Conservation (phyloP, 176 grass and related monocot species). For the Aegilops longissima region DNA sequence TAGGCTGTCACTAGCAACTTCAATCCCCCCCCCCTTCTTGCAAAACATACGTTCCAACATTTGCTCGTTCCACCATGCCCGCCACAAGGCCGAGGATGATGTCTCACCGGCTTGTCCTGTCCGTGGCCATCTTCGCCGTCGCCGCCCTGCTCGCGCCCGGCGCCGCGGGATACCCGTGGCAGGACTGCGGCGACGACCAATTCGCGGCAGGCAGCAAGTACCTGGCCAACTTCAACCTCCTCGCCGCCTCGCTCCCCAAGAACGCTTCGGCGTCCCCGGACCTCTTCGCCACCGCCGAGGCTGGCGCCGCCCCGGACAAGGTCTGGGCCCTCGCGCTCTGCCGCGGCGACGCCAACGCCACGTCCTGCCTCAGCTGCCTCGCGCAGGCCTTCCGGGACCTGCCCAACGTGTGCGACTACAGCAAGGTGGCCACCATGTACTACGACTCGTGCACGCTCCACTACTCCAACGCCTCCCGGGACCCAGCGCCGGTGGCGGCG, state of each 20-base stretch:
- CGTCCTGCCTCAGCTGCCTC: constrained; percentile 7
- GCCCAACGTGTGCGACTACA: background rate
- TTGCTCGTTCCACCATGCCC: no score
- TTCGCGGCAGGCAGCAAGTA: constrained; percentile 40
- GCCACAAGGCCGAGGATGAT: no score
- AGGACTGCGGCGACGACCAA: background rate
- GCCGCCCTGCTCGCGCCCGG: background rate
- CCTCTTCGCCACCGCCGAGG: constrained; percentile 22
- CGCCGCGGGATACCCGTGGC: background rate
- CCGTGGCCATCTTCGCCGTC: no score
- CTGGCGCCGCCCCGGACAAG: constrained; percentile 8
- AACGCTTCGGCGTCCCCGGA: constrained; percentile 13
- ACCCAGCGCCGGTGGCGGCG: no score
- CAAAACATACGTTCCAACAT: no score
- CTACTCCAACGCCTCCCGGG: constrained; percentile 10
- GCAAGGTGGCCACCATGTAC: constrained; percentile 5
- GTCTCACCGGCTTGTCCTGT: no score
- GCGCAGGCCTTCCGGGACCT: constrained; percentile 7
- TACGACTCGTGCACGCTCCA: constrained; percentile 25
- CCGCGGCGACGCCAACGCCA: constrained; percentile 39
- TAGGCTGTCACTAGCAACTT: no score
- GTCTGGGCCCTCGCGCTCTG: constrained; percentile 50
- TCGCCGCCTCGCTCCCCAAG: constrained; percentile 12
- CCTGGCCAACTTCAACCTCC: constrained; percentile 25
- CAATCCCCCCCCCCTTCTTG: no score